Conservation (phyloP, 2,329 filamentous ascomycete genomes). For the Didymella pinodella region DNA sequence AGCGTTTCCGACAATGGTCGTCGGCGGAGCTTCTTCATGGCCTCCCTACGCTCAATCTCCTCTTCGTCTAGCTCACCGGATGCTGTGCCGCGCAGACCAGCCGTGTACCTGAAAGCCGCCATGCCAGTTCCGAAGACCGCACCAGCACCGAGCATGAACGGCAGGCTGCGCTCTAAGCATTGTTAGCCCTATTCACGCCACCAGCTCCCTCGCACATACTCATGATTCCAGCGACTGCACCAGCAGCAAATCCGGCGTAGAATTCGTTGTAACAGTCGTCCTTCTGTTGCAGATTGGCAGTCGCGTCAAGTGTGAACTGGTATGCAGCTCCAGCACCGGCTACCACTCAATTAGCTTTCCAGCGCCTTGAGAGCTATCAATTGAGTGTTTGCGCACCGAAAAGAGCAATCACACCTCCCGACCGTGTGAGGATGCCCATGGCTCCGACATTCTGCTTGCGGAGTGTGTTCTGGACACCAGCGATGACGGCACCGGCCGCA, state of each 20-base stretch:
- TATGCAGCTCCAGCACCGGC: slow-evolving; percentile 78
- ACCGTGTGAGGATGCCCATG: slow-evolving; percentile 80
- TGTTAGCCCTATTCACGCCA: slow-evolving; percentile 28
- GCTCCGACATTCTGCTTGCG: slow-evolving; percentile 81
- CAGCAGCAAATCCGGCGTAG: slow-evolving; percentile 78
- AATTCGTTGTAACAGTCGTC: slow-evolving; percentile 79
- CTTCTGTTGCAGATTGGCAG: slow-evolving; percentile 85
- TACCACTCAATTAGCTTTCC: slow-evolving; percentile 53
- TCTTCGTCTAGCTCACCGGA: slow-evolving; percentile 67
- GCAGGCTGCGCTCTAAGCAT: slow-evolving; percentile 68
- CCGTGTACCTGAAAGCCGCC: slow-evolving; percentile 72
- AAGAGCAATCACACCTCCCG: slow-evolving; percentile 74
- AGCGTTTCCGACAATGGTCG: slow-evolving; percentile 81
- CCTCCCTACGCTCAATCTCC: slow-evolving; percentile 80
- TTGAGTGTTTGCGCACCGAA: slow-evolving; percentile 62
- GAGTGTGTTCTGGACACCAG: slow-evolving; percentile 86
- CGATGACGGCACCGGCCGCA: slow-evolving; percentile 72
- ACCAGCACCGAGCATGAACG: slow-evolving; percentile 74
- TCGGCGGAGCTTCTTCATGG: slow-evolving; percentile 75
- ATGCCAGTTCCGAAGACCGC: slow-evolving; percentile 65
- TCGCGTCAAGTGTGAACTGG: slow-evolving; percentile 76
- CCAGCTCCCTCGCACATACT: slow-evolving; percentile 62
- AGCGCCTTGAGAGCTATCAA: not conserved
- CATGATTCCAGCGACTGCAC: slow-evolving; percentile 74
- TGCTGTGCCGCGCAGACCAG: slow-evolving; percentile 65